Evolutionary conservation across 2,329 filamentous ascomycete genomes (phyloP).

Genomic region (Aspergillus sp.): DNA sequence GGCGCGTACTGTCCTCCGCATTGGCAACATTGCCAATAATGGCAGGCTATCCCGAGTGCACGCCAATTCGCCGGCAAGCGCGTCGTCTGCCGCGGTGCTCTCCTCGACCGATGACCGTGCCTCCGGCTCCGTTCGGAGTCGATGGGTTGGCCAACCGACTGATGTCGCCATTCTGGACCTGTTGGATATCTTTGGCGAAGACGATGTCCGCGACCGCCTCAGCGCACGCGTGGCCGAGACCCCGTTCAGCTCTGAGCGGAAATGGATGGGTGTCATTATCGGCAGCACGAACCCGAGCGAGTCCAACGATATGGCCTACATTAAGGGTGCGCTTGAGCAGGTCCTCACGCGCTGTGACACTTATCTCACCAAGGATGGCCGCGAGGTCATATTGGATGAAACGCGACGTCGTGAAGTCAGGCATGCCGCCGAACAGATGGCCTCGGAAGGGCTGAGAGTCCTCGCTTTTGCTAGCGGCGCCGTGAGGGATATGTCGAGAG

Average conservation of each 20-base stretch:
- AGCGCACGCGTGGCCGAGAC: conserved; percentile 81
- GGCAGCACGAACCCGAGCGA: conserved; percentile 53
- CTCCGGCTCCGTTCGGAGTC: conserved; percentile 68
- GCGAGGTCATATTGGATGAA: conserved; percentile 81
- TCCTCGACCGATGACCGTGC: conserved; percentile 71
- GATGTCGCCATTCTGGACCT: conserved; percentile 97
- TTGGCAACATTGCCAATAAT: conserved; percentile 97
- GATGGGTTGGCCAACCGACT: conserved; percentile 96
- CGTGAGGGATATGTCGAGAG: conserved; percentile 51
- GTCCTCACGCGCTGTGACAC: conserved; percentile 85
- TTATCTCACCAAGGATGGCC: conserved; percentile 81
- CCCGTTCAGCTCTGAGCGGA: conserved; percentile 93
- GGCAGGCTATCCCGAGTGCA: conserved; percentile 73
- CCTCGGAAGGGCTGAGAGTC: conserved; percentile 82
- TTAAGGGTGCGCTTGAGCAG: conserved; percentile 91
- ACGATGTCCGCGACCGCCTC: conserved; percentile 83
- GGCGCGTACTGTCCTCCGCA: conserved; percentile 76
- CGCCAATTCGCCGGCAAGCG: conserved; percentile 67
- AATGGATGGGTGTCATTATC: conserved; percentile 98
- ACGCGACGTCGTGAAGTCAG: conserved; percentile 70
- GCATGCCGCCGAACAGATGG: conserved; percentile 81
- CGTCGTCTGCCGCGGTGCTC: conserved; percentile 73
- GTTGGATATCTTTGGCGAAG: conserved; percentile 84
- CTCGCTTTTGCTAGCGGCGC: conserved; percentile 89
- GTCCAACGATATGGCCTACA: conserved; percentile 78